Evolutionary conservation across 495 filamentous ascomycete genomes (phyloP).

Genomic region (Pseudomonodictys pantanalensis): DNA sequence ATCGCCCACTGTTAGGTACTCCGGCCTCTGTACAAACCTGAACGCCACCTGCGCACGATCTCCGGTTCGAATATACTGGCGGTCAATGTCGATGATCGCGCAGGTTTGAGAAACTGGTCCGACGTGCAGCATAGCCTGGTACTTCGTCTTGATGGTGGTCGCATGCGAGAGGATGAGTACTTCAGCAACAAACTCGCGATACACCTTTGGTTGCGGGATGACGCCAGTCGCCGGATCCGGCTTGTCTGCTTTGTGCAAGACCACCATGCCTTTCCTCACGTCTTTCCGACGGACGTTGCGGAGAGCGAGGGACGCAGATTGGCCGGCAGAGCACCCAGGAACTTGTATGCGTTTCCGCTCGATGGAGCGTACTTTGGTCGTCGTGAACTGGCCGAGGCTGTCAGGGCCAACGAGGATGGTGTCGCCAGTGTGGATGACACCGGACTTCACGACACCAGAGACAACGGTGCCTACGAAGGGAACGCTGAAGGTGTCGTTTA

Average conservation of each 20-base stretch:
- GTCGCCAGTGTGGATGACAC: slow-evolving; percentile 87
- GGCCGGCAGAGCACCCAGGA: slow-evolving; percentile 83
- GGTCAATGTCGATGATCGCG: slow-evolving; percentile 94
- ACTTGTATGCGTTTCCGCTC: slow-evolving; percentile 93
- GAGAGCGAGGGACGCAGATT: slow-evolving; percentile 88
- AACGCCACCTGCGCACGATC: slow-evolving; percentile 92
- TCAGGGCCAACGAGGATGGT: slow-evolving; percentile 87
- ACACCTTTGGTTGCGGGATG: slow-evolving; percentile 63
- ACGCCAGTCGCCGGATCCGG: slow-evolving; percentile 31
- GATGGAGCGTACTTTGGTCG: slow-evolving; percentile 86
- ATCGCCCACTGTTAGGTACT: slow-evolving; percentile 86
- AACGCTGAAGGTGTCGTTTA: slow-evolving; percentile 99
- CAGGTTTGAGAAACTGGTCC: slow-evolving; percentile 95
- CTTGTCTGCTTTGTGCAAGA: slow-evolving; percentile 76
- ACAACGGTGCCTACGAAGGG: slow-evolving; percentile 97
- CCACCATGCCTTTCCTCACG: slow-evolving; percentile 98
- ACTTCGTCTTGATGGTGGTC: slow-evolving; percentile 97
- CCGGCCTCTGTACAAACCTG: slow-evolving; percentile 91
- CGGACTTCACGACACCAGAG: slow-evolving; percentile 85
- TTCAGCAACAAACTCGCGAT: slow-evolving; percentile 91
- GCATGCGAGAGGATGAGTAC: slow-evolving; percentile 94
- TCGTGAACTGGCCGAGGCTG: slow-evolving; percentile 84
- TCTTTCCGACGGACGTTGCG: slow-evolving; percentile 85
- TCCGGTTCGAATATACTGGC: slow-evolving; percentile 90
- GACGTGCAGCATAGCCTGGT: slow-evolving; percentile 98